Conservation (phyloP, 495 filamentous ascomycete genomes). For the Bryoglossum gracile region DNA sequence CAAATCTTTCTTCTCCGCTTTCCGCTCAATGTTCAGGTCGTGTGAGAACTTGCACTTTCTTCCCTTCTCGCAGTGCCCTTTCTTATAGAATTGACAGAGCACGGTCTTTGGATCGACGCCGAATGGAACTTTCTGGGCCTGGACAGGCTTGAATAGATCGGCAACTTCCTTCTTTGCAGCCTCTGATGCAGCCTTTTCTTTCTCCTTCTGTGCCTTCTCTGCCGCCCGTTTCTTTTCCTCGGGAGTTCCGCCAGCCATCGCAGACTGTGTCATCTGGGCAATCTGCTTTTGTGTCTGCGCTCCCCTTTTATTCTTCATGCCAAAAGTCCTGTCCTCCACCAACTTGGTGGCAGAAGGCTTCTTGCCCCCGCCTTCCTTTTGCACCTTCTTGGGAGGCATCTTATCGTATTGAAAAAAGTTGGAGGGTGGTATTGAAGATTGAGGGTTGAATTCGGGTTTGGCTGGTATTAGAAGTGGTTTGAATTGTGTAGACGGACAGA, state of each 20-base stretch:
- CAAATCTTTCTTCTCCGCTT: constrained; percentile 82
- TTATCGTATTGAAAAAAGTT: constrained; percentile 28
- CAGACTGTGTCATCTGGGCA: constrained; percentile 65
- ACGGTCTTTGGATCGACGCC: constrained; percentile 98
- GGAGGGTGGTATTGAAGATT: not conserved
- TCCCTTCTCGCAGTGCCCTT: constrained; percentile 95
- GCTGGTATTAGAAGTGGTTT: not conserved
- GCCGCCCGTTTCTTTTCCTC: constrained; percentile 86
- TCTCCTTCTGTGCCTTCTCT: constrained; percentile 76
- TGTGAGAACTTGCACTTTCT: constrained; percentile 97
- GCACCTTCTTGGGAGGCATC: constrained; percentile 89
- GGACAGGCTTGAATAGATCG: constrained; percentile 89
- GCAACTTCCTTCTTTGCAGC: constrained; percentile 67
- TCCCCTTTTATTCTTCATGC: constrained; percentile 99
- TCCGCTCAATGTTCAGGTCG: constrained; percentile 81
- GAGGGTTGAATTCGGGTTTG: not conserved
- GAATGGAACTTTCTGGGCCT: constrained; percentile 93
- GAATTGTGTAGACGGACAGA: constrained; percentile 9
- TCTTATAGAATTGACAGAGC: constrained; percentile 93
- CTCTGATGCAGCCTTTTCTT: constrained; percentile 75
- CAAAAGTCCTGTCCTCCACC: constrained; percentile 95
- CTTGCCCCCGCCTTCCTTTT: constrained; percentile 48
- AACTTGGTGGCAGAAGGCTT: constrained; percentile 61
- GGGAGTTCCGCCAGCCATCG: constrained; percentile 60
- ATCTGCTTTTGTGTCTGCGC: constrained; percentile 82